Evolutionary conservation across 1,284 basidiomycete genomes (phyloP).

Genomic region (Melampsora larici-populina): DNA sequence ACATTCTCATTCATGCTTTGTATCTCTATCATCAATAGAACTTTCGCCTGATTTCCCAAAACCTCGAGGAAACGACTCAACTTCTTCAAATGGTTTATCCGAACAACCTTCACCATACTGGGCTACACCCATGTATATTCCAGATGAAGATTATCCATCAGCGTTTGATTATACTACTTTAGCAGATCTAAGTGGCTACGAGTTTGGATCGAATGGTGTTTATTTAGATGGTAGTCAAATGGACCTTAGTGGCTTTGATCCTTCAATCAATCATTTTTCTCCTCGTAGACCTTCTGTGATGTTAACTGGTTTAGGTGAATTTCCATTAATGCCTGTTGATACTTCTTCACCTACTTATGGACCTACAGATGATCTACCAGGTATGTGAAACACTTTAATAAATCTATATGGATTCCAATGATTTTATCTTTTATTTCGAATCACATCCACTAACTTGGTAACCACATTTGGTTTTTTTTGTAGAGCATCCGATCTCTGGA

Average conservation of each 20-base stretch:
- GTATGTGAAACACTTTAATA: background rate
- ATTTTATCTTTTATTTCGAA: background rate
- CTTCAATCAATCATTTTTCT: background rate
- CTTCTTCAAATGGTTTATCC: background rate
- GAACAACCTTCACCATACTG: background rate
- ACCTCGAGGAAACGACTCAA: background rate
- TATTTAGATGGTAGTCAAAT: background rate
- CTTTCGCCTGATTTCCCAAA: slow-evolving; percentile 40
- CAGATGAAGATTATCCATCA: background rate
- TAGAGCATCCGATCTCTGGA: background rate
- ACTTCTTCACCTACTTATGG: background rate
- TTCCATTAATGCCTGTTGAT: slow-evolving; percentile 16
- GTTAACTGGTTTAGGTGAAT: slow-evolving; percentile 19
- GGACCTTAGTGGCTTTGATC: background rate
- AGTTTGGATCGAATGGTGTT: background rate
- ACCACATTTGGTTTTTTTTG: background rate
- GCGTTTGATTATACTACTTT: slow-evolving; percentile 10
- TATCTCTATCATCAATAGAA: background rate
- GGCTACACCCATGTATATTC: background rate
- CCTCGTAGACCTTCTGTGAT: slow-evolving; percentile 14
- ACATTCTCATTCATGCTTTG: background rate
- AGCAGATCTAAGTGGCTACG: background rate
- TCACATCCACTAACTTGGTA: background rate
- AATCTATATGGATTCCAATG: background rate
- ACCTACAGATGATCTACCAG: background rate